These are phyloP conservation scores for Suhomyces sp. DNA, from an alignment of 805 yeast genomes.

Conservation along the genomic window DNA sequence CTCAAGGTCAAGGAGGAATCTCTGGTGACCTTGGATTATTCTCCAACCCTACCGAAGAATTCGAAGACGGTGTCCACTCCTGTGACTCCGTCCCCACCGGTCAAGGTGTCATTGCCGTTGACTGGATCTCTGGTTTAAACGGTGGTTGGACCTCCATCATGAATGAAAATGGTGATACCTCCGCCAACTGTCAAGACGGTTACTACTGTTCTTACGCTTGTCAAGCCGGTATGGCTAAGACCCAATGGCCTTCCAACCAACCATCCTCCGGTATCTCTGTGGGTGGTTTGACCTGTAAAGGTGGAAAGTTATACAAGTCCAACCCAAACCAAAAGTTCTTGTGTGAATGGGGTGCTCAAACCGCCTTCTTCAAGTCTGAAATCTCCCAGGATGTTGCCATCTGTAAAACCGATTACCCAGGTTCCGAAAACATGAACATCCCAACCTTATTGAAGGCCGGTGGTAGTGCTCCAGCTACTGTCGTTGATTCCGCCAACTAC, in stretches of 20 bases:
- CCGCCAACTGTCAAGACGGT: conserved; percentile 56
- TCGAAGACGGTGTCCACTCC: conserved; percentile 67
- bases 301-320: conserved; percentile 62
- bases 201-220: conserved; percentile 77
- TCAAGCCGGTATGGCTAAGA: conserved; percentile 77
- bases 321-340: conserved; percentile 50
- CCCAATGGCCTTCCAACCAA: conserved; percentile 73
- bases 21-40: conserved; percentile 54
- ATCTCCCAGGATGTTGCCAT: conserved; percentile 55
- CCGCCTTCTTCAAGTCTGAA: conserved; percentile 55
- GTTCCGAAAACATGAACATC: conserved; percentile 76
- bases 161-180: conserved; percentile 50
- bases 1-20: conserved; percentile 29
- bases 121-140: conserved; percentile 40
- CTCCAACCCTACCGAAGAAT: conserved; percentile 49
- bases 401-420: conserved; percentile 81
- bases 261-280: conserved; percentile 68
- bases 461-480: conserved; percentile 50
- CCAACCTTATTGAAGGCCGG: conserved; percentile 66
- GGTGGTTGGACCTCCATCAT: conserved; percentile 47
- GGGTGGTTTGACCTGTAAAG: conserved; percentile 67
- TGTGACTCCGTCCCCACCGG: conserved; percentile 76
- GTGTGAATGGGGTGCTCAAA: conserved; percentile 63
- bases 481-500: conserved; percentile 59
- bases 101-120: conserved; percentile 64